Base-by-base conservation (phyloP, 2,329 filamentous ascomycete species). In the Chrysoporthe deuterocubensis region DNA sequence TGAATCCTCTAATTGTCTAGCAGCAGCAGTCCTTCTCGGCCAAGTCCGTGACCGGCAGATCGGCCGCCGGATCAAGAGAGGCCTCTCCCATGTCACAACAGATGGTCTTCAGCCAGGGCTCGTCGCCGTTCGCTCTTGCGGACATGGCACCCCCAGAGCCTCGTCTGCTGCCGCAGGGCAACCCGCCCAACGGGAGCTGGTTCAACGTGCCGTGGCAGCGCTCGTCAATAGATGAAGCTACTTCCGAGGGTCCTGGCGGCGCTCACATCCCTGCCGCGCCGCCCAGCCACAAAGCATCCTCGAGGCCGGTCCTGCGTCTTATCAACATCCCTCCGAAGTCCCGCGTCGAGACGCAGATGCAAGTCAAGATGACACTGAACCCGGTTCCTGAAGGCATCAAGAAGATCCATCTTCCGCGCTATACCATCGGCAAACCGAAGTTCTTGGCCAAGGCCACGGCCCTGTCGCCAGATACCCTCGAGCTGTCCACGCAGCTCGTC, bases 351-450 rank as follows among this genome's bases (percentile, higher is more conserved):
- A 98, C 96, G 0, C 96, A 98, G 76, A 97, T 98, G 73, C 92
- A 92, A 9, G 93, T 97, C 72, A 90, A 90, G 74, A 85, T 98
- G 78, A 91, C 90, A 0, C 80, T 98, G 50, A 90, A 89, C 67
- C 89, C 92, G 26, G 82, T 97, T 59, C 94, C 94, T 1, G 81
- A 85, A 0, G 91, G 91, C 13, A 88, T 94, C 67, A 92, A 90
- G 71, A 93, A 91, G 76, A 82, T 98, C 62, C 94, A 96, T 75
- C 86, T 99, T 18, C 96, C 95, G 4, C 89, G 91, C 3, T 90
- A 97, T 76, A 96, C 93, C 0, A 96, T 99, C 65, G 96, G 94
- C 26, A 98, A 98, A 77, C 92, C 94, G 7, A 98, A 98, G 79
- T 85, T 97, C 34, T 85, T 97, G 57, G 89, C 92, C 2, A 96